These are phyloP conservation scores for Xylaria multiplex DNA, from an alignment of 2,329 filamentous ascomycete species.

Conservation along the genomic window DNA sequence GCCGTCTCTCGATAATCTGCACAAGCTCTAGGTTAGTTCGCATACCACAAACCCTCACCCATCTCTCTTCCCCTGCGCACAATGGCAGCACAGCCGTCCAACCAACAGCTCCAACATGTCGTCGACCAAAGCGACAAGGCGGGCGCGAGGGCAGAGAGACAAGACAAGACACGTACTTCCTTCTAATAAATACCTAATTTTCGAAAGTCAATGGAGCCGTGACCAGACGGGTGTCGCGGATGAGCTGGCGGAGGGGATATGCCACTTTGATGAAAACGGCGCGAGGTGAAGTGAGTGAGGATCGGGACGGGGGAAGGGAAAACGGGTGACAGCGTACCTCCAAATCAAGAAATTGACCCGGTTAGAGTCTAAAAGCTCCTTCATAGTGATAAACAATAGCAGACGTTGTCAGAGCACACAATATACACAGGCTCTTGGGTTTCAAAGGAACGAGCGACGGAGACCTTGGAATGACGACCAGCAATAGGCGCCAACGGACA, in stretches of 20 bases:
- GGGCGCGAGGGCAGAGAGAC: constrained; percentile 12
- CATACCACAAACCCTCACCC: constrained; percentile 42
- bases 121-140: constrained; percentile 17
- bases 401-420: constrained; percentile 21
- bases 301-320: constrained; percentile 33
- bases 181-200: constrained; percentile 67
- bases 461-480: constrained; percentile 17
- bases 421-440: constrained; percentile 11
- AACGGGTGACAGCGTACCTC: constrained; percentile 65
- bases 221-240: constrained; percentile 28
- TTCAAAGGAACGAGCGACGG: constrained; percentile 16
- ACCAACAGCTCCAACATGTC: constrained; percentile 25
- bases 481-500: constrained; percentile 28
- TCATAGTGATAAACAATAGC: constrained; percentile 56
- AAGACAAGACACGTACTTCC: constrained; percentile 61
- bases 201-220: constrained; percentile 41
- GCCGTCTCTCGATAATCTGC: constrained; percentile 75
- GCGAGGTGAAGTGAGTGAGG: constrained; percentile 33
- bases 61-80: constrained; percentile 30
- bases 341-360: constrained; percentile 76
- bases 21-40: constrained; percentile 50
- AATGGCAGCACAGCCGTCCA: constrained; percentile 35
- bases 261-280: constrained; percentile 29
- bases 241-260: constrained; percentile 20
- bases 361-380: constrained; percentile 72